phyloP scores from a whole-genome alignment of 345 rosid species.

The Stellera chamaejasme region DNA sequence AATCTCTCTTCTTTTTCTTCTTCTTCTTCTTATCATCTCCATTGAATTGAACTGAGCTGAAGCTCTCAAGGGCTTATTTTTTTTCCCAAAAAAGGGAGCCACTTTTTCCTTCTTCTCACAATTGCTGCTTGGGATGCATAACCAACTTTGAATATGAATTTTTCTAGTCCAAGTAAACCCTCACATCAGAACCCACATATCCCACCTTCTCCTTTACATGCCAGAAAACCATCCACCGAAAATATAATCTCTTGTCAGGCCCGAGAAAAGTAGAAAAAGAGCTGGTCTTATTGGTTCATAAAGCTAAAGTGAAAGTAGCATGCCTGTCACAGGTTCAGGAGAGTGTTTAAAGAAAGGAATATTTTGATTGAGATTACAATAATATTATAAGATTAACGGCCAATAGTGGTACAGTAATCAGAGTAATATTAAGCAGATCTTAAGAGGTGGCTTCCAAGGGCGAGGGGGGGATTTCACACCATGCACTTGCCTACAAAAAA shows the following conservation, averaged over 20 bases:
- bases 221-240: constrained; percentile 43
- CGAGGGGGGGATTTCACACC: too few relatives aligned
- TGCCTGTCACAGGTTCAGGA: constrained; percentile 40
- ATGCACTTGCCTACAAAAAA: constrained; percentile 2
- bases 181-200: constrained; percentile 27
- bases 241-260: constrained; percentile 33
- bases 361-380: background rate
- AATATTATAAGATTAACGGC: constrained; percentile 1
- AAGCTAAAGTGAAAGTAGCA: constrained; percentile 35
- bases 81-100: background rate
- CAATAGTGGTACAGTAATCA: constrained; percentile 27
- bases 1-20: constrained; percentile 19
- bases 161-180: constrained; percentile 20
- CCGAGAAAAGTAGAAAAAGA: constrained; percentile 22
- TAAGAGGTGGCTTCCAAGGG: too few relatives aligned
- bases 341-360: constrained; percentile 18
- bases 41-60: constrained; percentile 28
- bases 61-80: constrained; percentile 13
- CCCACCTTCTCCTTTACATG: constrained; percentile 25
- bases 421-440: too few relatives aligned
- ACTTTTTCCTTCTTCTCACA: too few relatives aligned
- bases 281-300: constrained; percentile 31
- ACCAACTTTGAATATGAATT: constrained; percentile 19
- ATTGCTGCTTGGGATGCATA: constrained; percentile 11
- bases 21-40: constrained; percentile 20